Base-by-base conservation (phyloP, 73 alveolate genomes). In the Effrenium voratum region DNA sequence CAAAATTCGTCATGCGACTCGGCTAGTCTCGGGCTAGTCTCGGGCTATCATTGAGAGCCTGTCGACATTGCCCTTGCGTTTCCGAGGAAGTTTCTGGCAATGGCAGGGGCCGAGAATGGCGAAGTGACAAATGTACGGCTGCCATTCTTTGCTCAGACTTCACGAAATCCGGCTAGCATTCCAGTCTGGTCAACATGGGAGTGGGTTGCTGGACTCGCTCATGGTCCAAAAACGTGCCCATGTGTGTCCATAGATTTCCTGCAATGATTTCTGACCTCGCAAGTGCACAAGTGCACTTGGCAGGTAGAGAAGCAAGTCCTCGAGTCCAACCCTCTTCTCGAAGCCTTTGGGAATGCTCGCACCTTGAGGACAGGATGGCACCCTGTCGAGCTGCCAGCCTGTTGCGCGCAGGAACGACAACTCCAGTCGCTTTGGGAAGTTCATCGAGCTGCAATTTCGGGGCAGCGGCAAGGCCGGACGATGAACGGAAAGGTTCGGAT, bases 271-370 rank as follows among this genome's bases (percentile, higher is more conserved):
- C 26, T 52, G 19, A 52, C 8, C 8, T 8, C 63, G 19, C 63
- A 8, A 12, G 63, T 52, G 63, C 63, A 52, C 63, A 52, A 12
- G 26, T 52, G 63, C 63, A 19, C 63, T 52, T 52, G 63, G 32
- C 76, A 83, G 97, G 99, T 99, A 41, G 99, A 99, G 99, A 99
- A 99, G 98, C 99, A 99, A 80, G 99, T 99, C 49, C 95, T 99
- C 84, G 99, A 99, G 98, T 99, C 99, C 77, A 99, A 99, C 98
- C 99, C 99, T 8, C 98, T 99, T 24, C 98, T 99, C 44, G 99
- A 99, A 86, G 99, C 99, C 36, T 99, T 99, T 98, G 99, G 99
- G 41, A 99, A 99, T 93, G 99, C 99, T 5, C 97, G 97, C 3
- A 68, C 86, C 26, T 41, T 90, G 57, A 46, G 88, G 93, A 28